Evolutionary conservation across 2,329 filamentous ascomycete genomes (phyloP).

Genomic region (Phaeosphaeriaceae sp.): DNA sequence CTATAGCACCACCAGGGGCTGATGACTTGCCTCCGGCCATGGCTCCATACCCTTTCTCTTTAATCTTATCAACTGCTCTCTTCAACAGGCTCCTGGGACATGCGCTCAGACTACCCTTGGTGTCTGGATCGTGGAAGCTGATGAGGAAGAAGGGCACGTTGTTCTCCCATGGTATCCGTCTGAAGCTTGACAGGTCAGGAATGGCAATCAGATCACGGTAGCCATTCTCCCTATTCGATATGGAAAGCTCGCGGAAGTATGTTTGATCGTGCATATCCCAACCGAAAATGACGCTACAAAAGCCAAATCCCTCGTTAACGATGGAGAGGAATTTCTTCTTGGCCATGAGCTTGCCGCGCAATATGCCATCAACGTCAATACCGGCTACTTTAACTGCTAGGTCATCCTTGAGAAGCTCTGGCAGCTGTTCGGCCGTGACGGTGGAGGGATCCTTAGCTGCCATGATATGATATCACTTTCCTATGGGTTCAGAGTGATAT

Average conservation of each 20-base stretch:
- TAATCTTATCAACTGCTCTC: constrained; percentile 70
- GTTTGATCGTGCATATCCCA: constrained; percentile 98
- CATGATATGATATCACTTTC: constrained; percentile 12
- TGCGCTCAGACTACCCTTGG: constrained; percentile 71
- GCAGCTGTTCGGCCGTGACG: constrained; percentile 69
- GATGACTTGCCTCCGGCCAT: constrained; percentile 82
- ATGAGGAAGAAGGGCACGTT: constrained; percentile 85
- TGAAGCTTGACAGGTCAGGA: constrained; percentile 77
- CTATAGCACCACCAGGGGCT: constrained; percentile 1
- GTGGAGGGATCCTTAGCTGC: constrained; percentile 31
- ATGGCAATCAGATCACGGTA: constrained; percentile 86
- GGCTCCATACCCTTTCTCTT: constrained; percentile 73
- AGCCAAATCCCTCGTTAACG: constrained; percentile 81
- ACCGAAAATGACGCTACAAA: constrained; percentile 92
- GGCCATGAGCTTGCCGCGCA: constrained; percentile 88
- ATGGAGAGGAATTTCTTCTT: constrained; percentile 92
- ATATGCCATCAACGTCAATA: constrained; percentile 82
- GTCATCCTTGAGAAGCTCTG: constrained; percentile 72
- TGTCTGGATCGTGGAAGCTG: constrained; percentile 83
- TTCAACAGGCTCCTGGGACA: constrained; percentile 81
- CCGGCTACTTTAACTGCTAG: constrained; percentile 85
- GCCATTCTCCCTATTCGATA: constrained; percentile 90
- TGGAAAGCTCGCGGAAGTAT: constrained; percentile 81
- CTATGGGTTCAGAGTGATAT: not conserved
- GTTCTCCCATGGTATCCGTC: constrained; percentile 89